Evolutionary conservation across 805 yeast genomes (phyloP).

Genomic region (Cyberlindnera americana): DNA sequence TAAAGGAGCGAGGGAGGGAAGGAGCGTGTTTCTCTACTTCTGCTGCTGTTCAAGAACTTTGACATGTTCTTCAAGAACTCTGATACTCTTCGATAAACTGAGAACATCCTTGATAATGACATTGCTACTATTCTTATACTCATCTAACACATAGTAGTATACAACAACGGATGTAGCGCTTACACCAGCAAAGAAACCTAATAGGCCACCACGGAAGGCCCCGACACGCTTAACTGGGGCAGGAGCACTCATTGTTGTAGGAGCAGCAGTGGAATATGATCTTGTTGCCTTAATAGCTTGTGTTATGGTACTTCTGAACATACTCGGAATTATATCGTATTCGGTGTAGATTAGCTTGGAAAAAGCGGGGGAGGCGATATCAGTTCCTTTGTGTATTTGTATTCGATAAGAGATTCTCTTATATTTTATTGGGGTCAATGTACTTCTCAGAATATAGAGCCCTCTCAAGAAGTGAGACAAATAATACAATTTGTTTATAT

Average conservation of each 20-base stretch:
- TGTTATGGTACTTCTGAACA: conserved; percentile 2
- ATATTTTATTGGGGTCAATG: too few species aligned
- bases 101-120: conserved; percentile 74
- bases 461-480: too few species aligned
- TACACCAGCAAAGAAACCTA: conserved; percentile 79
- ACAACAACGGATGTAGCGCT: conserved; percentile 70
- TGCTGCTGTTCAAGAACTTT: conserved; percentile 48
- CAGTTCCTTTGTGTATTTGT: not conserved
- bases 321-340: too few species aligned
- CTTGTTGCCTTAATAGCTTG: conserved; percentile 2
- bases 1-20: too few species aligned
- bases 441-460: too few species aligned
- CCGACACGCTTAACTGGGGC: conserved; percentile 31
- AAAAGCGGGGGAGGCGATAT: not conserved
- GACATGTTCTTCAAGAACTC: conserved; percentile 66
- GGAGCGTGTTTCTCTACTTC: not conserved
- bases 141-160: conserved; percentile 74
- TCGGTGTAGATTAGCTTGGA: not conserved
- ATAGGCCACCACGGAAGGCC: conserved; percentile 46
- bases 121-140: conserved; percentile 68
- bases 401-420: too few species aligned
- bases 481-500: too few species aligned
- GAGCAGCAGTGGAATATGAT: conserved; percentile 9
- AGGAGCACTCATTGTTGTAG: conserved; percentile 1
- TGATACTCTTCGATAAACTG: conserved; percentile 63